Evolutionary conservation across 768 basidiomycete genomes (phyloP).

Genomic region (Suillus bovinus): DNA sequence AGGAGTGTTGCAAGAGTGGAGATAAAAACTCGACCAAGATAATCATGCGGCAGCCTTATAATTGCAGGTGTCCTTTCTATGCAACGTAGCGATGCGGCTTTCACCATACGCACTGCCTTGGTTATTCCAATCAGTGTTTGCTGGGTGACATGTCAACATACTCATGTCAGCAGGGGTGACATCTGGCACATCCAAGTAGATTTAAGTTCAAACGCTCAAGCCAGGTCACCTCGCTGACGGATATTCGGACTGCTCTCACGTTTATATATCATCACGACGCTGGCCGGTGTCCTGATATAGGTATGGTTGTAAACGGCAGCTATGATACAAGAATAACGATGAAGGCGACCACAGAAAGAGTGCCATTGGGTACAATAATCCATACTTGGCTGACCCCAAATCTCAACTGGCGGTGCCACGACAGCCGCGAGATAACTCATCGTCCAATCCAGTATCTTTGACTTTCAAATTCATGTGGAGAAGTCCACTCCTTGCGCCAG

Average conservation of each 20-base stretch:
- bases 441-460: conserved; percentile 4
- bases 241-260: conserved; percentile 29
- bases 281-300: conserved; percentile 29
- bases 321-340: conserved; percentile 11
- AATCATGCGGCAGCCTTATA: conserved; percentile 36
- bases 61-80: conserved; percentile 29
- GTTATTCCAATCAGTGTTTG: conserved; percentile 24
- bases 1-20: conserved; percentile 34
- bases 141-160: conserved; percentile 37
- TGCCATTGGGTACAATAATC: conserved; percentile 12
- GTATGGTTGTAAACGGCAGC: conserved; percentile 18
- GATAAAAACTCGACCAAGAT: conserved; percentile 38
- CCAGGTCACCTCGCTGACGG: conserved; percentile 14
- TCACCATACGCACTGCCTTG: conserved; percentile 34
- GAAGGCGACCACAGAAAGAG: conserved; percentile 7
- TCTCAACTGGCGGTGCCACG: conserved; percentile 9
- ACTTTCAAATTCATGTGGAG: conserved; percentile 36
- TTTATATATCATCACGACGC: conserved; percentile 36
- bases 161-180: conserved; percentile 33
- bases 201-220: conserved; percentile 8
- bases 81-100: conserved; percentile 37
- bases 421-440: conserved; percentile 5
- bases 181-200: conserved; percentile 21
- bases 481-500: conserved; percentile 95
- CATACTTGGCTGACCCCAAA: conserved; percentile 14